Evolutionary conservation across 805 yeast genomes (phyloP), one percentile per base, ranked within the genome.

Genomic region (Saturnispora zaruensis): DNA sequence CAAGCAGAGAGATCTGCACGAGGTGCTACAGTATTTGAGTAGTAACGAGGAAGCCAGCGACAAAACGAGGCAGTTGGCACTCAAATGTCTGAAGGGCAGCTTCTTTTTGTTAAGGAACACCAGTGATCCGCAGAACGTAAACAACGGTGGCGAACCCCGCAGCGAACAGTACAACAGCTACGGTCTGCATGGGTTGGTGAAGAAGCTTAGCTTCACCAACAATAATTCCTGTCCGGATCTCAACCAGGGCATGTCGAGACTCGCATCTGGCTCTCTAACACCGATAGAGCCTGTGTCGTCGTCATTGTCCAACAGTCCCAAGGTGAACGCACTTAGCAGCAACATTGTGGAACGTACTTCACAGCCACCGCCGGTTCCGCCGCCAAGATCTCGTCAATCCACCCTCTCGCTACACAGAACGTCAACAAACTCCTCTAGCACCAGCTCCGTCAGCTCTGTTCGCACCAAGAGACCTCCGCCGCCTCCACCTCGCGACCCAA

Each of bases 1-100:
- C 64, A 83, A 86, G 57, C 70, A 67, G 18, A 72, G 68, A 0
- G 83, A 78, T 46, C 59, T 90, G 6, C 55, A 65, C 6, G 73
- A 74, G 6, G 65, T 83, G 7, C 66, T 88, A 41, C 62, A 67
- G 8, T 74, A 77, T 57, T 66, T 87, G 9, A 63, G 62, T 5
- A 65, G 63, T 41, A 65, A 23, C 14, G 74, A 72, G 55, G 63
- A 62, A 30, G 60, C 65, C 5, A 52, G 67, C 1, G 65, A 64
- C 6, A 66, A 70, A 0, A 75, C 78, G 0, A 69, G 70, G 45
- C 62, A 70, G 37, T 55, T 77, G 41, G 72, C 81, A 0, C 54
- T 57, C 23, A 66, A 68, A 53, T 69, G 75, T 52, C 51, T 71
- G 14, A 52, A 55, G 8, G 49, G 49, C 24, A 21, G 20, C 13